Percentiles rank a stretch among this genome's conserved stretches.
Conservation (phyloP, 2,329 filamentous ascomycete genomes). For the Aureobasidium leucospermi region DNA sequence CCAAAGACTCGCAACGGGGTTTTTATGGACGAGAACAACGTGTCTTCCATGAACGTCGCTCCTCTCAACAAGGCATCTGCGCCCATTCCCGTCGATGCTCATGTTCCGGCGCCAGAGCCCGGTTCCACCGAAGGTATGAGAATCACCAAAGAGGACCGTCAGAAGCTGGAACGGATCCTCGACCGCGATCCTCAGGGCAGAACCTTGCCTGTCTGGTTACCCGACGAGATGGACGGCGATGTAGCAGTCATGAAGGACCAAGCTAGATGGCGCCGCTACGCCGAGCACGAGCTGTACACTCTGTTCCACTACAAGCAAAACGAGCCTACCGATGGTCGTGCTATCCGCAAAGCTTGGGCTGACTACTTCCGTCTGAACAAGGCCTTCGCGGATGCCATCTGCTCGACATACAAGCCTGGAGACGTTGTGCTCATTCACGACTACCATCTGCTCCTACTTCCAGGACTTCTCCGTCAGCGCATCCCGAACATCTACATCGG, state of each 20-base stretch:
- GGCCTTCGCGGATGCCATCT: slow-evolving; percentile 81
- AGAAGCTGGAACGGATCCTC: slow-evolving; percentile 66
- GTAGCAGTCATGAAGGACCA: slow-evolving; percentile 71
- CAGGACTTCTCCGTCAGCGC: slow-evolving; percentile 78
- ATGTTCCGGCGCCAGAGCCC: slow-evolving; percentile 27
- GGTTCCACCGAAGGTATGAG: slow-evolving; percentile 58
- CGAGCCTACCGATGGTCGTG: slow-evolving; percentile 76
- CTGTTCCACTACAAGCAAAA: slow-evolving; percentile 96
- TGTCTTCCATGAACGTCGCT: slow-evolving; percentile 42
- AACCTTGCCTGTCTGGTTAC: slow-evolving; percentile 83
- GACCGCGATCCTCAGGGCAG: slow-evolving; percentile 65
- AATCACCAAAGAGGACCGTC: slow-evolving; percentile 63
- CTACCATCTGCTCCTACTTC: slow-evolving; percentile 85
- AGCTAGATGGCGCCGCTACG: slow-evolving; percentile 78
- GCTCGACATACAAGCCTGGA: slow-evolving; percentile 83
- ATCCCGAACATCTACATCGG: slow-evolving; percentile 86
- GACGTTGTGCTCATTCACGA: slow-evolving; percentile 92
- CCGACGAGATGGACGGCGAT: slow-evolving; percentile 67
- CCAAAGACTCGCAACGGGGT: slow-evolving; percentile 19
- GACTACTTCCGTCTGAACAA: slow-evolving; percentile 93
- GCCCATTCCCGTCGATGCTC: slow-evolving; percentile 65
- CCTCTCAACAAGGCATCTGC: slow-evolving; percentile 69
- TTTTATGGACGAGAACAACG: slow-evolving; percentile 26
- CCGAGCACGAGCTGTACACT: slow-evolving; percentile 85
- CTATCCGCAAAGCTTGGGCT: slow-evolving; percentile 76